phyloP scores from a whole-genome alignment of 805 yeast genomes.

The Komagataella kurtzmanii region DNA sequence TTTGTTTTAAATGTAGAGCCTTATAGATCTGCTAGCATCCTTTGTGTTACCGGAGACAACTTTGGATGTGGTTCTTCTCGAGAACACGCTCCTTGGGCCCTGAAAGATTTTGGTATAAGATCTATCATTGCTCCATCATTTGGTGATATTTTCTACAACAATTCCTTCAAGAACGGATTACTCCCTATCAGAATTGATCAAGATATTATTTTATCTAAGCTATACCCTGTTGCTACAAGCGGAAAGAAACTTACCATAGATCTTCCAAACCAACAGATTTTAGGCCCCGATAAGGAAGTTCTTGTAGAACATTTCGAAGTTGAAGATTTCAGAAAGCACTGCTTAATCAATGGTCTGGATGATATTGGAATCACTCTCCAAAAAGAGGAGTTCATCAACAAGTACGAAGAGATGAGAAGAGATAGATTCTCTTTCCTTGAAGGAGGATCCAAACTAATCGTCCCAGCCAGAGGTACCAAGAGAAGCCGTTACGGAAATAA shows the following conservation, averaged over 20 bases:
- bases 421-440: conserved; percentile 83
- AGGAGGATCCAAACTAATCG: conserved; percentile 61
- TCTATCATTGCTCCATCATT: conserved; percentile 95
- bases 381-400: conserved; percentile 63
- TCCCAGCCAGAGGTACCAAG: conserved; percentile 56
- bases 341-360: conserved; percentile 88
- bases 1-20: conserved; percentile 82
- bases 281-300: conserved; percentile 52
- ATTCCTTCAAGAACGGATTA: conserved; percentile 92
- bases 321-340: conserved; percentile 88
- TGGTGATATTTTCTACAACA: conserved; percentile 96
- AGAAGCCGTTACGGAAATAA: conserved; percentile 52
- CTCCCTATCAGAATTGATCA: conserved; percentile 87
- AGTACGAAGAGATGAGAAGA: conserved; percentile 69
- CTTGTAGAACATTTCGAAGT: conserved; percentile 76
- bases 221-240: conserved; percentile 68
- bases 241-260: conserved; percentile 70
- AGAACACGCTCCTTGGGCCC: conserved; percentile 99
- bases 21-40: conserved; percentile 64
- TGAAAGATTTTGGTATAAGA: conserved; percentile 93
- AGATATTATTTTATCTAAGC: conserved; percentile 53
- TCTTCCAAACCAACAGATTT: conserved; percentile 74
- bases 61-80: conserved; percentile 99
- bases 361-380: conserved; percentile 93
- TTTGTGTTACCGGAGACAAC: conserved; percentile 91